These are phyloP conservation scores for Candida suzukii DNA, from an alignment of 805 yeast species.

Conservation along the genomic window DNA sequence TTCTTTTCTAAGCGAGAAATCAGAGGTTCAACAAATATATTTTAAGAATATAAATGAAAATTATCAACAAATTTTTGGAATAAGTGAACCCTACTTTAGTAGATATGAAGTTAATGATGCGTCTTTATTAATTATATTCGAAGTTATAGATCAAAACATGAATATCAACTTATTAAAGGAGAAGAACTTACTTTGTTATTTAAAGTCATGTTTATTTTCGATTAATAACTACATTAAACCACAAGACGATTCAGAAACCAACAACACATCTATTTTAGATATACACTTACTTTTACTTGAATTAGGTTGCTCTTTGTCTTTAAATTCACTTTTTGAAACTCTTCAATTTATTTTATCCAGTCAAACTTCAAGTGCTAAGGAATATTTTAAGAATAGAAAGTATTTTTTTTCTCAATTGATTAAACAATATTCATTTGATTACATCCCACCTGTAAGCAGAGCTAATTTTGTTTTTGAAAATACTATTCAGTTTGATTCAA, in stretches of 20 bases:
- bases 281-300: constrained; percentile 16
- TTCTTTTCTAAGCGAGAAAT: constrained; percentile 6
- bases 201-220: constrained; percentile 6
- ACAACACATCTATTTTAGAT: constrained; percentile 12
- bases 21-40: background rate
- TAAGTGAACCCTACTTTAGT: background rate
- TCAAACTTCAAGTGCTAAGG: background rate
- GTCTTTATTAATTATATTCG: constrained; percentile 21
- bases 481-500: constrained; percentile 1
- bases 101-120: constrained; percentile 5
- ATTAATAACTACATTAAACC: too few relatives aligned
- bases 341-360: constrained; percentile 16
- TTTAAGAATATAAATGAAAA: constrained; percentile 5
- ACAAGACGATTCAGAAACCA: too few relatives aligned
- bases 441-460: constrained; percentile 23
- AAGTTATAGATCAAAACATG: constrained; percentile 24
- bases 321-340: constrained; percentile 27
- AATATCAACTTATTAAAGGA: constrained; percentile 18
- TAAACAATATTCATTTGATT: constrained; percentile 15
- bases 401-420: background rate
- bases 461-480: constrained; percentile 19
- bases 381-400: background rate
- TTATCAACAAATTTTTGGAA: constrained; percentile 6
- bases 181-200: constrained; percentile 4
- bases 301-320: constrained; percentile 27